Conservation (phyloP, 352 stramenopile species). For the Globisporangium splendens region DNA sequence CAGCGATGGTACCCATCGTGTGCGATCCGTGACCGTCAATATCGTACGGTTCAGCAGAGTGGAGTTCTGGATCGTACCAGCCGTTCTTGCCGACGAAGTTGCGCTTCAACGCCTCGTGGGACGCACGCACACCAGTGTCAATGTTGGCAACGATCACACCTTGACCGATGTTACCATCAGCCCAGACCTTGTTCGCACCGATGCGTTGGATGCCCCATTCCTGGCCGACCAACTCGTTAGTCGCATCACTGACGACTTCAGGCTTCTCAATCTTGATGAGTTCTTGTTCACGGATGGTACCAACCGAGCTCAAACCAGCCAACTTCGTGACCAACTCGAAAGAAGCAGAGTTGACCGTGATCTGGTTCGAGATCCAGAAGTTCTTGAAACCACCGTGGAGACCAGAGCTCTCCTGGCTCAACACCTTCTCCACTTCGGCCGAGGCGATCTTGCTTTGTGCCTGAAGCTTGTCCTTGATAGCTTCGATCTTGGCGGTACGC, state of each 20-base stretch:
- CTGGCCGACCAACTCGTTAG: slow-evolving; percentile 6
- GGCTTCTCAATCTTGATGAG: slow-evolving; percentile 1
- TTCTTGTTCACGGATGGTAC: slow-evolving; percentile 10
- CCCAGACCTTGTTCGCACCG: slow-evolving; percentile 15
- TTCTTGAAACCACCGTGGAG: slow-evolving; percentile 12
- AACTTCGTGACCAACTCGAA: slow-evolving; percentile 20
- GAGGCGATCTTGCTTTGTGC: too few species aligned
- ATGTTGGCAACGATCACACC: slow-evolving; percentile 16
- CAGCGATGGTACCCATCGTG: slow-evolving; percentile 18
- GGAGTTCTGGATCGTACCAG: slow-evolving; percentile 20
- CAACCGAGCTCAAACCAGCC: slow-evolving; percentile 3
- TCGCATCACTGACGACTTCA: neutral
- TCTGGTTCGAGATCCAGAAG: slow-evolving; percentile 28
- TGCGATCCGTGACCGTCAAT: slow-evolving; percentile 15
- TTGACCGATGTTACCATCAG: slow-evolving; percentile 10
- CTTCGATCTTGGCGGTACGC: too few species aligned
- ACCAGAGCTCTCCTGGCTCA: slow-evolving; percentile 1
- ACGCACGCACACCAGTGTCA: slow-evolving; percentile 18
- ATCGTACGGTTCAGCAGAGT: slow-evolving; percentile 18
- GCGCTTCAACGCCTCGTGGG: slow-evolving; percentile 17
- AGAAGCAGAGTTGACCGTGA: slow-evolving; percentile 11
- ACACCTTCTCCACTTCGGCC: too few species aligned
- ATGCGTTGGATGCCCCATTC: slow-evolving; percentile 17
- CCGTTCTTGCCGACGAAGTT: slow-evolving; percentile 17
- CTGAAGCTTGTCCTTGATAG: too few species aligned